Conservation (phyloP, 805 yeast genomes). For the Grigorovia humatica region DNA sequence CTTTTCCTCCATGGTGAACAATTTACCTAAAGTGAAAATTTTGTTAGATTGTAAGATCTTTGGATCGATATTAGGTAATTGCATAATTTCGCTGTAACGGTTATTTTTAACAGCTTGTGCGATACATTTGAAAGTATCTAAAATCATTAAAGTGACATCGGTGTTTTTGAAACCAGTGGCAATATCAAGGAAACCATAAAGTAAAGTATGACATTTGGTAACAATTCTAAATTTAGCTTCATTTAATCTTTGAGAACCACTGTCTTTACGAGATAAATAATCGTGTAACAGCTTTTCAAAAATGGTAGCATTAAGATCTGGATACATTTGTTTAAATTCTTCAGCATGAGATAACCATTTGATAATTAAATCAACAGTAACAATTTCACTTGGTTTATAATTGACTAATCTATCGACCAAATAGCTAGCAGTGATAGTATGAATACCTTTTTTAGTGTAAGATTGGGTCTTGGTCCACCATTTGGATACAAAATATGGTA, state of each 20-base stretch:
- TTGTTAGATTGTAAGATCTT: conserved; percentile 31
- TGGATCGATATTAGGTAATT: conserved; percentile 63
- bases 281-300: conserved; percentile 43
- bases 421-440: conserved; percentile 69
- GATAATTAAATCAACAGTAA: conserved; percentile 47
- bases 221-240: conserved; percentile 44
- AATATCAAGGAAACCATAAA: conserved; percentile 67
- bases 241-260: conserved; percentile 26
- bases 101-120: conserved; percentile 61
- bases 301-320: conserved; percentile 35
- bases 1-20: conserved; percentile 47
- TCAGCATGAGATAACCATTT: conserved; percentile 53
- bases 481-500: conserved; percentile 70
- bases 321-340: conserved; percentile 45
- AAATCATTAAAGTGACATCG: conserved; percentile 49
- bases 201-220: conserved; percentile 51
- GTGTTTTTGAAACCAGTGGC: conserved; percentile 69
- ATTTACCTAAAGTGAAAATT: conserved; percentile 56
- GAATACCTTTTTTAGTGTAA: conserved; percentile 73
- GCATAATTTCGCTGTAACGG: conserved; percentile 56
- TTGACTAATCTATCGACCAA: conserved; percentile 67
- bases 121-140: conserved; percentile 59
- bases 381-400: conserved; percentile 54
- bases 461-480: conserved; percentile 88
- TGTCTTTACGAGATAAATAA: conserved; percentile 45